A percentile compares a stretch with the other conserved stretches of the same genome.
These are phyloP conservation scores for Huntiella savannae DNA, from an alignment of 2,329 filamentous ascomycete species.

Conservation along the genomic window DNA sequence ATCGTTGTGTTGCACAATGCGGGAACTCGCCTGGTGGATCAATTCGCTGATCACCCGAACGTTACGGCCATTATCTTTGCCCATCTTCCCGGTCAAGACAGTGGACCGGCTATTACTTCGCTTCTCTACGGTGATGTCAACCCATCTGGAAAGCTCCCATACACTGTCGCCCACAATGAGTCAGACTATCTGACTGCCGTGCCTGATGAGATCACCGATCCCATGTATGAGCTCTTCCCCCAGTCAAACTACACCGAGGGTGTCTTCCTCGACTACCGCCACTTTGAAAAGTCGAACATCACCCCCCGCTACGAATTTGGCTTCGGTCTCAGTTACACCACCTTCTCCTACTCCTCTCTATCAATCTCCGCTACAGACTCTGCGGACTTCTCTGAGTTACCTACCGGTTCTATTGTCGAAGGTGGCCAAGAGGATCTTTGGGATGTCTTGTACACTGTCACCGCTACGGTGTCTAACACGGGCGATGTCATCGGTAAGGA, in stretches of 20 bases:
- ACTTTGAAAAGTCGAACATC: constrained; percentile 30
- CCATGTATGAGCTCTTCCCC: constrained; percentile 28
- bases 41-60: constrained; percentile 42
- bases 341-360: constrained; percentile 29
- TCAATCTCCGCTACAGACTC: constrained; percentile 17
- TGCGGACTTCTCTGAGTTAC: constrained; percentile 18
- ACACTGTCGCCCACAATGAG: constrained; percentile 38
- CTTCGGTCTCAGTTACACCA: constrained; percentile 37
- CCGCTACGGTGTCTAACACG: constrained; percentile 23
- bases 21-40: constrained; percentile 39
- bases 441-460: constrained; percentile 24
- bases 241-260: constrained; percentile 34
- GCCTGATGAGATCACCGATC: constrained; percentile 26
- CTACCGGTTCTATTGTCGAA: constrained; percentile 21
- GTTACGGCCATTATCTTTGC: constrained; percentile 45
- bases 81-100: constrained; percentile 45
- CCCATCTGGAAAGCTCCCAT: constrained; percentile 39
- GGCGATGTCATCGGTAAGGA: constrained; percentile 26
- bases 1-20: constrained; percentile 48
- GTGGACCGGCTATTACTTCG: constrained; percentile 33
- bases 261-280: constrained; percentile 33
- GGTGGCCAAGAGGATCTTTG: constrained; percentile 30
- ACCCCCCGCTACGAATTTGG: constrained; percentile 35
- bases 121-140: constrained; percentile 38
- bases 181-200: constrained; percentile 42